Conservation (phyloP, 2,329 filamentous ascomycete genomes). For the Elsinoe ampelina region DNA sequence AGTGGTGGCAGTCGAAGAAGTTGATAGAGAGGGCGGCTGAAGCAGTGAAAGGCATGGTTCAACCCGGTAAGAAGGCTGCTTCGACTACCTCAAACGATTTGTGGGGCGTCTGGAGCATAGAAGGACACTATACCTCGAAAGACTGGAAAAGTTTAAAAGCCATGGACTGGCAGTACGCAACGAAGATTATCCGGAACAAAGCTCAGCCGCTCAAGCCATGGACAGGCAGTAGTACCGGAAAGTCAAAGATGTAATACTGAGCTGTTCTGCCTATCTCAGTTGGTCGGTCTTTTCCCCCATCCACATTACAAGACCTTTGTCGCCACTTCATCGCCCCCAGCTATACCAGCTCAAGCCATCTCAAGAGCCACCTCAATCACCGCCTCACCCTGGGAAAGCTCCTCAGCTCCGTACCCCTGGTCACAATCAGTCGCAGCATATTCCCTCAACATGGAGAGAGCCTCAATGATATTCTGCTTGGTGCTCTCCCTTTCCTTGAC, state of each 20-base stretch:
- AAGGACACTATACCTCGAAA: neutral
- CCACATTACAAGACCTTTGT: too few species aligned
- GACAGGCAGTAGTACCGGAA: neutral
- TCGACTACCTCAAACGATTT: neutral
- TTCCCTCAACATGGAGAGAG: too few species aligned
- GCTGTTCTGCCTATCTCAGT: too few species aligned
- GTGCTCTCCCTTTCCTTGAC: too few species aligned
- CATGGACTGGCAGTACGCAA: neutral
- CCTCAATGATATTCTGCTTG: too few species aligned
- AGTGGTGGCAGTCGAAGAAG: slow-evolving; percentile 9
- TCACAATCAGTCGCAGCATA: too few species aligned
- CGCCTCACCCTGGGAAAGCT: too few species aligned
- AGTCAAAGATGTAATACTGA: neutral
- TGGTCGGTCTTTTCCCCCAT: too few species aligned
- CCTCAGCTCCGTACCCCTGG: too few species aligned
- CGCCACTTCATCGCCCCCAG: too few species aligned
- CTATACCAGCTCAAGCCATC: too few species aligned
- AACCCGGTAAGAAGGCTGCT: neutral
- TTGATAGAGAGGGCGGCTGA: neutral
- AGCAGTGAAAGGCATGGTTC: neutral
- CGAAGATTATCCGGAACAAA: neutral
- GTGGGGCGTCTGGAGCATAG: neutral
- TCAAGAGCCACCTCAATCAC: too few species aligned
- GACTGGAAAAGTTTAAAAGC: neutral
- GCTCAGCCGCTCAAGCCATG: neutral